phyloP scores from a whole-genome alignment of 2,329 filamentous ascomycete species.

The Didymella glomerata region DNA sequence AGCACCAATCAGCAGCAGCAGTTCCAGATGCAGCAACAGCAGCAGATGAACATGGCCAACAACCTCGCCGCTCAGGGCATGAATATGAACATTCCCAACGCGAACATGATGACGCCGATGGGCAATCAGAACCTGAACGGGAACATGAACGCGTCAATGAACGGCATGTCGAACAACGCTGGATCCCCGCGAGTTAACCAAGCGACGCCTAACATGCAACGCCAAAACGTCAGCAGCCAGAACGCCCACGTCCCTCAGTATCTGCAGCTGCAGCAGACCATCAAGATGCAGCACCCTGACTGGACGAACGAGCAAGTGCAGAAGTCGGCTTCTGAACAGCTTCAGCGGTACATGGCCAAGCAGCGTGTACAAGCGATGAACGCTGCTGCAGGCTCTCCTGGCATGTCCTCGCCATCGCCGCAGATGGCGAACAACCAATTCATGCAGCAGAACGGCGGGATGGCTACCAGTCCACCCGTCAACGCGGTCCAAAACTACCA shows the following conservation, averaged over 20 bases:
- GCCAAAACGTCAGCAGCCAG: conserved; percentile 39
- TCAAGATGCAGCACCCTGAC: conserved; percentile 49
- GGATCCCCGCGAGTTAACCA: conserved; percentile 48
- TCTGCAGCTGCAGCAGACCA: conserved; percentile 41
- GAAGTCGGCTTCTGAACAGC: conserved; percentile 48
- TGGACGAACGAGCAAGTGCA: conserved; percentile 47
- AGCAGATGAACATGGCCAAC: conserved; percentile 47
- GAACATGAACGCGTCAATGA: conserved; percentile 47
- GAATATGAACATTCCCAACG: conserved; percentile 48
- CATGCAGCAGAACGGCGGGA: conserved; percentile 41
- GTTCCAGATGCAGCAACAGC: conserved; percentile 45
- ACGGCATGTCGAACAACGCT: conserved; percentile 47
- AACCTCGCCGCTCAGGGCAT: conserved; percentile 42
- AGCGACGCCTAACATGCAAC: conserved; percentile 43
- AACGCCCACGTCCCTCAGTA: conserved; percentile 48
- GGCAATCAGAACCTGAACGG: conserved; percentile 45
- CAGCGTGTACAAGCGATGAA: conserved; percentile 50
- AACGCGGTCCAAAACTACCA: conserved; percentile 50
- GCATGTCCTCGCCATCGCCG: conserved; percentile 40
- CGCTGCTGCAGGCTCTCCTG: conserved; percentile 47
- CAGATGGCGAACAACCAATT: conserved; percentile 49
- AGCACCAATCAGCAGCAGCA: conserved; percentile 48
- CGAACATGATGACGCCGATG: conserved; percentile 47
- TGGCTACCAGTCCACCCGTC: conserved; percentile 43
- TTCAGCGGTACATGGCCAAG: conserved; percentile 43